phyloP scores from a whole-genome alignment of 805 yeast species.

The Pichia ethanolica region DNA sequence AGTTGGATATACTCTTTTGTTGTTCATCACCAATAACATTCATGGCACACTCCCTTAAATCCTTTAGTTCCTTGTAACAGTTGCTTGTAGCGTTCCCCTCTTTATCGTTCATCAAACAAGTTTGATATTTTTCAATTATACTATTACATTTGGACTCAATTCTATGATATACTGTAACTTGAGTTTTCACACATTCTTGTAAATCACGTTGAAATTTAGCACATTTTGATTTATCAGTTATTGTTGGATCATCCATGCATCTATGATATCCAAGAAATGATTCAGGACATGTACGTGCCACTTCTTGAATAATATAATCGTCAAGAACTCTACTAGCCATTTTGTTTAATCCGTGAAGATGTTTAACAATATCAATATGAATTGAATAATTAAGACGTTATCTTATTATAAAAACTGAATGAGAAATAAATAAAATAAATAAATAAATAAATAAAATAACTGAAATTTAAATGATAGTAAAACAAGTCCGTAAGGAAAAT shows the following conservation, averaged over 20 bases:
- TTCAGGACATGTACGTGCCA: constrained; percentile 69
- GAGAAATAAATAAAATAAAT: no score
- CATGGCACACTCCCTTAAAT: constrained; percentile 50
- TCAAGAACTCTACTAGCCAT: constrained; percentile 48
- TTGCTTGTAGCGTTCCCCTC: constrained; percentile 33
- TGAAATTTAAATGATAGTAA: no score
- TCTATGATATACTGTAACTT: constrained; percentile 65
- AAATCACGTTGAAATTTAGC: constrained; percentile 47
- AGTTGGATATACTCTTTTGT: neutral
- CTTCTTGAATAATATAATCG: constrained; percentile 70
- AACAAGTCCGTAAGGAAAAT: no score
- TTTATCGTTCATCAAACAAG: constrained; percentile 47
- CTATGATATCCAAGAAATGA: constrained; percentile 66
- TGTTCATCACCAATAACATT: constrained; percentile 4
- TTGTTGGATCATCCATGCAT: constrained; percentile 54
- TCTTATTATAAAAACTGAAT: no score
- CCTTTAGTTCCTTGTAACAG: constrained; percentile 47
- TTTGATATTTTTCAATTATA: constrained; percentile 55
- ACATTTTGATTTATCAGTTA: constrained; percentile 42
- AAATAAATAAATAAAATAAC: no score
- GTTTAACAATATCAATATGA: no score
- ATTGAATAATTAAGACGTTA: no score
- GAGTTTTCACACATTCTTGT: constrained; percentile 52
- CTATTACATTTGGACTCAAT: constrained; percentile 57
- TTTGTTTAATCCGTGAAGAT: neutral